These are phyloP conservation scores for Telfairia occidentalis DNA, from an alignment of 331 rosid species.

Conservation along the genomic window DNA sequence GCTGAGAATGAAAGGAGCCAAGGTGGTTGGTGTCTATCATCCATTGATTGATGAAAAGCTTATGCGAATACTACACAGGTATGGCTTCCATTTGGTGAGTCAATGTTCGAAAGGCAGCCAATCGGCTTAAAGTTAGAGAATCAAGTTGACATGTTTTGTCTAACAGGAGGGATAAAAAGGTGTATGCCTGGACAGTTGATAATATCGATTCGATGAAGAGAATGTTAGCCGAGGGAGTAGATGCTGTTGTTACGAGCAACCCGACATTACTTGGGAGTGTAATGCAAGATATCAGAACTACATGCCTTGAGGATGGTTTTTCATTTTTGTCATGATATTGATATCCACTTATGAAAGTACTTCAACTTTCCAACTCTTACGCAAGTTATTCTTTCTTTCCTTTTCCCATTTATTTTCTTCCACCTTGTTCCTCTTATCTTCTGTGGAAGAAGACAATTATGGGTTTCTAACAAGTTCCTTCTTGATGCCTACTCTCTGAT, in stretches of 20 bases:
- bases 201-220: conserved; percentile 56
- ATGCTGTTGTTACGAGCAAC: conserved; percentile 68
- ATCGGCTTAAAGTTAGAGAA: neutral
- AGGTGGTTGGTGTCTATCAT: conserved; percentile 78
- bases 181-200: conserved; percentile 90
- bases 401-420: neutral
- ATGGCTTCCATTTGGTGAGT: neutral
- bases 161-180: conserved; percentile 64
- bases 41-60: conserved; percentile 74
- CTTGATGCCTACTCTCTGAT: neutral
- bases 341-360: neutral
- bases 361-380: neutral
- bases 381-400: neutral
- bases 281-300: conserved; percentile 56
- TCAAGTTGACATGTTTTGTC: neutral
- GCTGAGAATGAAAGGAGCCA: conserved; percentile 71
- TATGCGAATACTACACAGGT: conserved; percentile 54
- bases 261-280: conserved; percentile 59
- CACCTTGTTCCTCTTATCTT: neutral
- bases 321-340: conserved; percentile 22
- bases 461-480: neutral
- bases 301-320: conserved; percentile 73
- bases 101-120: neutral
- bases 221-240: conserved; percentile 56
- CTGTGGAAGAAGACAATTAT: neutral